Evolutionary conservation across 2,329 filamentous ascomycete species (phyloP).

Genomic region (Sphaerulina musiva): DNA sequence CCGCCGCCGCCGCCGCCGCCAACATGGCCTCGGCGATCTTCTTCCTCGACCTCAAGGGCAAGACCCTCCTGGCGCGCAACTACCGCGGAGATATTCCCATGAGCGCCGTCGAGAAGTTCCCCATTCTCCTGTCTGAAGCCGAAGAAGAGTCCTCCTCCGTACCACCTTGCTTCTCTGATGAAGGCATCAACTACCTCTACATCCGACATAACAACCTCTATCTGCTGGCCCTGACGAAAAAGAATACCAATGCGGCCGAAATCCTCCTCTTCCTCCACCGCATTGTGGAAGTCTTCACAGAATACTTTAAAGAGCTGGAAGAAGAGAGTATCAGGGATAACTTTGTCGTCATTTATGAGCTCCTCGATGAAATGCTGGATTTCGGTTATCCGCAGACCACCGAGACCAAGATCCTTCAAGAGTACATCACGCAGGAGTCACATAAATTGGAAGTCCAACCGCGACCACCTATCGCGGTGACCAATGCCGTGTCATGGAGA

Average conservation of each 20-base stretch:
- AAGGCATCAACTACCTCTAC: constrained; percentile 99
- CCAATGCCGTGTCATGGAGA: constrained; percentile 95
- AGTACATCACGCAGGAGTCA: constrained; percentile 94
- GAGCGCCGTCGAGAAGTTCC: constrained; percentile 98
- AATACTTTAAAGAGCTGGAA: constrained; percentile 98
- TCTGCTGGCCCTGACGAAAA: constrained; percentile 93
- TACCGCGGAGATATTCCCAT: constrained; percentile 98
- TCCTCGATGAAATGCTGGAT: constrained; percentile 99
- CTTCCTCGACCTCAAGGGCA: constrained; percentile 99
- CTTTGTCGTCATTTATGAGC: constrained; percentile 98
- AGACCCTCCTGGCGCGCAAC: constrained; percentile 98
- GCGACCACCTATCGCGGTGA: constrained; percentile 92
- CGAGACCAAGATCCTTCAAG: constrained; percentile 95
- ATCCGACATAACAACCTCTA: constrained; percentile 99
- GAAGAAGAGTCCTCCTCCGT: constrained; percentile 99
- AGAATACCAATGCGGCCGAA: constrained; percentile 97
- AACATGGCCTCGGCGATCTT: constrained; percentile 93
- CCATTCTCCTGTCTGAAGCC: constrained; percentile 88
- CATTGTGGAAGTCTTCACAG: constrained; percentile 96
- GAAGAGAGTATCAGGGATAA: constrained; percentile 99
- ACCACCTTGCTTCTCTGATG: constrained; percentile 93
- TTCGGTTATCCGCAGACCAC: constrained; percentile 99
- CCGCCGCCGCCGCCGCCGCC: no score
- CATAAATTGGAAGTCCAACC: constrained; percentile 98
- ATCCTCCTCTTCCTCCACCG: constrained; percentile 97